Conservation (phyloP, 2,329 filamentous ascomycete species). For the Clathrospora elynae region DNA sequence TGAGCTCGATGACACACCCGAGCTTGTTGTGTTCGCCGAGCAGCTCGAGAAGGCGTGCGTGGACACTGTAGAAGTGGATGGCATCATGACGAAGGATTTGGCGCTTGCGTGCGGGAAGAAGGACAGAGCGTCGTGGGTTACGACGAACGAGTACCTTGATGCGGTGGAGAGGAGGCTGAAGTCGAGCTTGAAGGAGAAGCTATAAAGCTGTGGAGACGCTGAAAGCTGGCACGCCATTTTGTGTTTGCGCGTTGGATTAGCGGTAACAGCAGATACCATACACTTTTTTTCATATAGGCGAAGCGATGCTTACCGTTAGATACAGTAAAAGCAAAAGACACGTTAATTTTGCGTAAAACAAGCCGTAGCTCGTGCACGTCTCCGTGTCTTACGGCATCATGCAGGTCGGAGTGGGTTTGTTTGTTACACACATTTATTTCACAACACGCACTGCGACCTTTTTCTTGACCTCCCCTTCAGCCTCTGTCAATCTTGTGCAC, state of each 20-base stretch:
- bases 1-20: conserved; percentile 89
- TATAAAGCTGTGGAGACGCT: no score
- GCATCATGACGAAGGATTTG: conserved; percentile 99
- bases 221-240: no score
- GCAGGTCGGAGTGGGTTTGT: conserved; percentile 26
- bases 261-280: conserved; percentile 6
- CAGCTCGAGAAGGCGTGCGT: conserved; percentile 90
- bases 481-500: neutral
- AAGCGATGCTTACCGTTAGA: conserved; percentile 5
- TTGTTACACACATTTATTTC: conserved; percentile 33
- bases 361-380: conserved; percentile 17
- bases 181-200: conserved; percentile 75
- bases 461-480: conserved; percentile 3
- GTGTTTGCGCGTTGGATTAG: neutral
- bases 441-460: conserved; percentile 18
- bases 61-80: conserved; percentile 90
- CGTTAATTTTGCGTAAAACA: neutral
- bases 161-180: conserved; percentile 92
- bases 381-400: conserved; percentile 31
- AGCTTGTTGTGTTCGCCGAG: conserved; percentile 89
- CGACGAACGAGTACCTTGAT: conserved; percentile 84
- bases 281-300: neutral
- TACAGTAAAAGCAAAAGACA: neutral
- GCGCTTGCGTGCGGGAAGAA: conserved; percentile 93
- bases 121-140: conserved; percentile 82